These are phyloP conservation scores for Eimeria necatrix DNA, from an alignment of 169 alveolate species.

Conservation along the genomic window DNA sequence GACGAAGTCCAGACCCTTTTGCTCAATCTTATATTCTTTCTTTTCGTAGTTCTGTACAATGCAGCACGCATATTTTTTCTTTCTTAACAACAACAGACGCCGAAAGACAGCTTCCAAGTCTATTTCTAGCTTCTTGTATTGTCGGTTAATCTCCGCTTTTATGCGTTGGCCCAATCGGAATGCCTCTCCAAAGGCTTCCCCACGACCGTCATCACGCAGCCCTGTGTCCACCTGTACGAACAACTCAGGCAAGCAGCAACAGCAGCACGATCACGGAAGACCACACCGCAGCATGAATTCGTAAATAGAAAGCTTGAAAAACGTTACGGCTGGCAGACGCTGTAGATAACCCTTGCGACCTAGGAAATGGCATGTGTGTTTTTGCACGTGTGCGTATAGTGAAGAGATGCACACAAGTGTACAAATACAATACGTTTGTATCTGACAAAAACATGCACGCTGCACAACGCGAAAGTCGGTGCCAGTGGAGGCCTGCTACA, in stretches of 20 bases:
- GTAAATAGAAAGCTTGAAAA: too few relatives aligned
- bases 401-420: too few relatives aligned
- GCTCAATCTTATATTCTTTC: constrained; percentile 91
- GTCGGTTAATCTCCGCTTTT: constrained; percentile 93
- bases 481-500: background rate
- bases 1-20: constrained; percentile 99
- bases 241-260: background rate
- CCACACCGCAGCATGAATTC: too few relatives aligned
- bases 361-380: too few relatives aligned
- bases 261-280: too few relatives aligned
- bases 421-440: too few relatives aligned
- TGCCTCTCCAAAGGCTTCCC: constrained; percentile 90
- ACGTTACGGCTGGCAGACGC: too few relatives aligned
- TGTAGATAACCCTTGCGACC: too few relatives aligned
- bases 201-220: constrained; percentile 64
- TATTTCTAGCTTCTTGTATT: constrained; percentile 96
- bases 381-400: too few relatives aligned
- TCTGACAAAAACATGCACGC: background rate
- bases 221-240: constrained; percentile 74
- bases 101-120: constrained; percentile 98
- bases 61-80: constrained; percentile 99
- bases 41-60: constrained; percentile 89
- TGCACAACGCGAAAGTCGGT: background rate
- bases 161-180: constrained; percentile 93
- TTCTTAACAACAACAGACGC: constrained; percentile 96